Evolutionary conservation across 768 basidiomycete species (phyloP), one percentile per base, ranked within the genome.

Genomic region (Mycena maculata): DNA sequence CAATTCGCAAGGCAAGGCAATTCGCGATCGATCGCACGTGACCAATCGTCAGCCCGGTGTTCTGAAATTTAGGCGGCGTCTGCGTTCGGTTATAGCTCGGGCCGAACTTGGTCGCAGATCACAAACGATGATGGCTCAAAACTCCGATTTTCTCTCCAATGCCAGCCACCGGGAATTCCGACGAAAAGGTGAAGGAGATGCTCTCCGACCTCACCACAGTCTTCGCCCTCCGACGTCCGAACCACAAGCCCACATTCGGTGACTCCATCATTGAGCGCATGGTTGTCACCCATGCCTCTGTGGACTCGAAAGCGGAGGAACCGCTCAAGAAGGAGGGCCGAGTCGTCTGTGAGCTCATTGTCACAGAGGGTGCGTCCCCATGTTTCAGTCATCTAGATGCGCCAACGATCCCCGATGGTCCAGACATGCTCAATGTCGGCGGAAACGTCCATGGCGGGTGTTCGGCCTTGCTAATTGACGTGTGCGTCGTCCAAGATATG

Each of bases 391-490:
- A 41, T 53, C 5, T 22, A 1, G 16, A 6, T 25, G 54, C 4
- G 27, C 25, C 22, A 60, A 62, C 52, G 61, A 50, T 5, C n/a
- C 3, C n/a, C n/a, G n/a, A n/a, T n/a, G n/a, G 13, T 36, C 6
- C 47, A 89, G 88, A 89, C 65, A 88, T 89, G 87, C 55, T 88
- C 11, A 88, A 88, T 65, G 79, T 77, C 22, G 68, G 52, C 4
- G 81, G 81, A n/a, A 80, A 74, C 44, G 69, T 89, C 1, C 88
- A 90, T 50, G 88, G 88, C 28, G 87, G 83, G 22, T 89, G 88
- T 68, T 80, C 84, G 3, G 87, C 85, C 0, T 80, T 84, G 57
- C 74, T 90, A 5, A 81, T 88, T 42, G 88, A 89, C 36, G 4
- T 58, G 58, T 66, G 48, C 12, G 62, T 36, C 13, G 33, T 36